Evolutionary conservation across 2,329 filamentous ascomycete genomes (phyloP), one percentile per base, ranked within the genome.

Genomic region (Stemphylium beticola): DNA sequence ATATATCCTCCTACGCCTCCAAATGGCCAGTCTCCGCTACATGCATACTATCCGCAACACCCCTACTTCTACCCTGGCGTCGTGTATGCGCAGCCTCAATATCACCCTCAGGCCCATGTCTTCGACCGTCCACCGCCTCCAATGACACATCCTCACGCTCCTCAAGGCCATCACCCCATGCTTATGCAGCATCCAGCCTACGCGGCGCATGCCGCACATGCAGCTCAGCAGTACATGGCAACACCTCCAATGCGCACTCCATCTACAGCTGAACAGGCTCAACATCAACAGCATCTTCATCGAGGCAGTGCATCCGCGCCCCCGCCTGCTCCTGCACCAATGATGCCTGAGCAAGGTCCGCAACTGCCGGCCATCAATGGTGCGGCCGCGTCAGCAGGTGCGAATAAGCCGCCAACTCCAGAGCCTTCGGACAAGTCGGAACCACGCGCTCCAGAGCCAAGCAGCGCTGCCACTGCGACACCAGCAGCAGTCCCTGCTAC

Each of bases 1-100:
- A 76, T 59, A 61, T 68, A 68, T 68, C 75, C 77, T 34, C 77
- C 78, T 12, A 77, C 70, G n/a, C 71, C 78, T 17, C 71, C 73
- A 11, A 70, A 66, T 38, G 77, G 69, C 69, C 76, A 71, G 37
- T 80, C 74, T 61, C 79, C 75, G 48, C 60, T 79, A 71, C 71
- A 76, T 68, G 60, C 69, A 4, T 74, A 76, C 46, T 71, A 71
- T 14, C 65, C 70, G 44, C 72, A 75, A 36, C 67, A 71, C 60
- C 68, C 68, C 6, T 66, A 70, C 52, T 69, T 67, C 50, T 69
- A 69, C 46, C 64, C 62, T 24, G 64, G 64, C 18, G 57, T 77
- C 53, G 69, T 76, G 51, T 74, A 72, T 40, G 61, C 66, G n/a
- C 68, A 71, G 46, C 66, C 66, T 11, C 62, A 58, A 31, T 70